phyloP scores from a whole-genome alignment of 1,139 yeast genomes.

The Kodamaea ohmeri region DNA sequence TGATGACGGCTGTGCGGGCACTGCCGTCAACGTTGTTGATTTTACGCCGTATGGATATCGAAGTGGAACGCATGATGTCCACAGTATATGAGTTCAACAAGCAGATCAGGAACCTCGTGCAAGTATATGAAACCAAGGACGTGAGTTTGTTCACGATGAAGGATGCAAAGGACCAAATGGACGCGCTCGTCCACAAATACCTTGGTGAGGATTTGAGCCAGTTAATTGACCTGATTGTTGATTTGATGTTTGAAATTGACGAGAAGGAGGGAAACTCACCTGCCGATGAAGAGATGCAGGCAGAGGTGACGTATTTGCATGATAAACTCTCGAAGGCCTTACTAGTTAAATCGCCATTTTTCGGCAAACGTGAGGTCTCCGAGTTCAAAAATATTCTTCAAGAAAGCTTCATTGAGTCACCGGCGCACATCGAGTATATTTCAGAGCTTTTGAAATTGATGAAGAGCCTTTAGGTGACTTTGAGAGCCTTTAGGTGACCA shows the following conservation, averaged over 20 bases:
- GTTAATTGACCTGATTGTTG: slow-evolving; percentile 16
- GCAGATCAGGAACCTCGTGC: slow-evolving; percentile 3
- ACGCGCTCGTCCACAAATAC: slow-evolving; percentile 12
- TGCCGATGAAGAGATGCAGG: background rate
- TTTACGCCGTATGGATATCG: slow-evolving; percentile 6
- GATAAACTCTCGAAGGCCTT: slow-evolving; percentile 5
- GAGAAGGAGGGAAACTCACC: slow-evolving; percentile 12
- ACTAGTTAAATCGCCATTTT: slow-evolving; percentile 3
- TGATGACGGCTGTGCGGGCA: slow-evolving; percentile 8
- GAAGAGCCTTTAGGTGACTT: slow-evolving; percentile 2
- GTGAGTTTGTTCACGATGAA: slow-evolving; percentile 12
- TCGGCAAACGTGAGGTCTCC: slow-evolving; percentile 7
- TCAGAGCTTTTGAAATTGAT: slow-evolving; percentile 8
- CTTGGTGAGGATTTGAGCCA: slow-evolving; percentile 16
- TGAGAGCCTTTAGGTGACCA: background rate
- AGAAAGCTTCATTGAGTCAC: slow-evolving; percentile 8
- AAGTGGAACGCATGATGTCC: slow-evolving; percentile 9
- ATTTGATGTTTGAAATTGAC: slow-evolving; percentile 19
- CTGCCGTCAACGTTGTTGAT: slow-evolving; percentile 5
- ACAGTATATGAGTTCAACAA: slow-evolving; percentile 15
- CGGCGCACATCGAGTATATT: slow-evolving; percentile 9
- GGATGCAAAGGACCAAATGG: slow-evolving; percentile 13
- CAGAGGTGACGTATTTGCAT: slow-evolving; percentile 5
- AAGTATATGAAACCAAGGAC: slow-evolving; percentile 8
- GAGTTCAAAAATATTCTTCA: slow-evolving; percentile 7